These are phyloP conservation scores for Populus euphratica DNA, from an alignment of 345 rosid species.

Conservation along the genomic window DNA sequence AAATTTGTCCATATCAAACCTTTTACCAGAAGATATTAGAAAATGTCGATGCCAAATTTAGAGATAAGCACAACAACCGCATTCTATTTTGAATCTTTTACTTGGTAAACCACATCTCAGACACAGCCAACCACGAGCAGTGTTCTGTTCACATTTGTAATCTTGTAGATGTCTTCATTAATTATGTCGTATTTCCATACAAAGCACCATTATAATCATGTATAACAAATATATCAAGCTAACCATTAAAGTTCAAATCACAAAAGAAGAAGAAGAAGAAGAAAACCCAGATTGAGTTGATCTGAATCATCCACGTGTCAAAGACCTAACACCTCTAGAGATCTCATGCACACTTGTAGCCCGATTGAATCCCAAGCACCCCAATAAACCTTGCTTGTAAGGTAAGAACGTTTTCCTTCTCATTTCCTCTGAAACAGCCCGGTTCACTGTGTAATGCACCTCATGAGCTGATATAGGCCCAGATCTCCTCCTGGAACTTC, in stretches of 20 bases:
- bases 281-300: neutral
- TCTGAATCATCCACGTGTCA: slow-evolving; percentile 54
- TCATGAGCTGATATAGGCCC: slow-evolving; percentile 67
- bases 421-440: slow-evolving; percentile 87
- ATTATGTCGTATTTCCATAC: neutral
- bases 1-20: neutral
- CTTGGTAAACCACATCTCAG: slow-evolving; percentile 11
- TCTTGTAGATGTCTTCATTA: neutral
- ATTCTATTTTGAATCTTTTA: slow-evolving; percentile 1
- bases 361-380: slow-evolving; percentile 84
- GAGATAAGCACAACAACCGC: slow-evolving; percentile 1
- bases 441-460: slow-evolving; percentile 74
- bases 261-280: neutral
- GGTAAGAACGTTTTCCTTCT: slow-evolving; percentile 84
- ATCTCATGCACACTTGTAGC: slow-evolving; percentile 48
- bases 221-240: slow-evolving; percentile 11
- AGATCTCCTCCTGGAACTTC: slow-evolving; percentile 42
- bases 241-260: neutral
- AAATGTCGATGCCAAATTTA: neutral
- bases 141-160: neutral
- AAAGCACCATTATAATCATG: neutral
- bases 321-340: slow-evolving; percentile 64
- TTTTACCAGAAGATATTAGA: neutral
- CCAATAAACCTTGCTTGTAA: slow-evolving; percentile 82
- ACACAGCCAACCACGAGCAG: neutral